Evolutionary conservation across 108 stramenopile species (phyloP), one percentile per base, ranked within the genome.

Genomic region (Conticribra weissflogii): DNA sequence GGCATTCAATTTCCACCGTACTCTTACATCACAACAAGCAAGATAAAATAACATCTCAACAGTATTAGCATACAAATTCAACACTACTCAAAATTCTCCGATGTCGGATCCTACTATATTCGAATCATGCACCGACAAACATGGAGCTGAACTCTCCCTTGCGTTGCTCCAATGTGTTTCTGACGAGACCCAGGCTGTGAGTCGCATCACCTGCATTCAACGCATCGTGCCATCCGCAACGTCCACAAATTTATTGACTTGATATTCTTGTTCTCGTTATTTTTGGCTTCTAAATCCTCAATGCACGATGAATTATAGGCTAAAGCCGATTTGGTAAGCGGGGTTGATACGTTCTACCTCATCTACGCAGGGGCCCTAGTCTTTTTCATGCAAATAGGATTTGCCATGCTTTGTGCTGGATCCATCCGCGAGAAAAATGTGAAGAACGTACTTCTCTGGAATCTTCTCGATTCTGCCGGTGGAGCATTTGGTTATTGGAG

Each of bases 321-420:
- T 24, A 59, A 44, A 21, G 21, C 49, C 5, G 65, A 55, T 21
- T 28, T 81, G 18, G 36, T 51, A 47, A 48, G 66, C 23, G 89
- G 92, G 66, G 51, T 91, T 23, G 78, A 94, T 64, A 68, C 78
- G 22, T 89, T 94, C 78, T 94, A 85, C 73, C 85, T 94, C 48
- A 68, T 94, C 29, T 94, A 83, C 55, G 83, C 92, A 2, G 93
- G 90, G 58, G 84, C 86, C 27, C 85, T 94, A 57, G 93, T 97
- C 62, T 94, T 92, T 79, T 75, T 96, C 65, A 97, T 97, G 96
- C 96, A 97, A 82, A 51, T 84, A 45, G 95, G 95, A 5, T 96
- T 96, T 66, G 90, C 91, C 68, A 93, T 96, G 95, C 87, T 96
- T 21, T 86, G 85, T 65, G 92, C 89, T 22, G 95, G 95, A 45